These are phyloP conservation scores for Silene noctiflora DNA, from an alignment of 179 eudicot species.

Conservation along the genomic window DNA sequence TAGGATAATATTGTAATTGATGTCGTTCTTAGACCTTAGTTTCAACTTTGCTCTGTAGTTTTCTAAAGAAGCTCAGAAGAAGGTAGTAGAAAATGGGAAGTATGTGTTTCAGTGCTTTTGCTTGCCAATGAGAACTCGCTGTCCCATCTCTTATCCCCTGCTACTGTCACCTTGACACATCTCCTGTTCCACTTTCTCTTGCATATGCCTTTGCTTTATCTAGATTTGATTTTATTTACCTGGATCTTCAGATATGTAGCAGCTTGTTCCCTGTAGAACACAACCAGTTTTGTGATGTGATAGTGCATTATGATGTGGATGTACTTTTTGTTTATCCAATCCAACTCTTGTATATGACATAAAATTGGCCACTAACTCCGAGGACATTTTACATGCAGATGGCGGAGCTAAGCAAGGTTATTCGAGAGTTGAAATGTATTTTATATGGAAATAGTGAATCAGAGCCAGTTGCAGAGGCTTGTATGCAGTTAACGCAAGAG, in stretches of 20 bases:
- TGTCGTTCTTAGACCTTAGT: background rate
- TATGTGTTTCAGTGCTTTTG: background rate
- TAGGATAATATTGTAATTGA: background rate
- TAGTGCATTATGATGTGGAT: background rate
- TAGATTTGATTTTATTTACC: background rate
- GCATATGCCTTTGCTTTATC: background rate
- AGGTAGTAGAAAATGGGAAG: background rate
- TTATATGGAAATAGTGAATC: slow-evolving; percentile 93
- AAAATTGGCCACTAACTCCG: background rate
- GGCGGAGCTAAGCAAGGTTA: slow-evolving; percentile 62
- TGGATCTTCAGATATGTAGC: background rate
- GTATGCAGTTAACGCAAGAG: slow-evolving; percentile 93
- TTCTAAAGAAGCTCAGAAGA: background rate
- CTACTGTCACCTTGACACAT: too few relatives aligned
- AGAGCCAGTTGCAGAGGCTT: slow-evolving; percentile 92
- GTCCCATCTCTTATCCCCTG: too few relatives aligned
- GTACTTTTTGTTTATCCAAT: background rate
- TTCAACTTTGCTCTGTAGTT: background rate
- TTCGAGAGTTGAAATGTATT: slow-evolving; percentile 70
- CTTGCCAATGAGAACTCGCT: too few relatives aligned
- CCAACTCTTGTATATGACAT: background rate
- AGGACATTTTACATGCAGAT: slow-evolving; percentile 38
- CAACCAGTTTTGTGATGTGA: background rate
- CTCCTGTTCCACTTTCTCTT: background rate
- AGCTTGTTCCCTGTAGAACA: background rate